A percentile compares a stretch with the other conserved stretches of the same genome.
phyloP scores from a whole-genome alignment of 140 eudicot genomes.

The Anethum foeniculum region DNA sequence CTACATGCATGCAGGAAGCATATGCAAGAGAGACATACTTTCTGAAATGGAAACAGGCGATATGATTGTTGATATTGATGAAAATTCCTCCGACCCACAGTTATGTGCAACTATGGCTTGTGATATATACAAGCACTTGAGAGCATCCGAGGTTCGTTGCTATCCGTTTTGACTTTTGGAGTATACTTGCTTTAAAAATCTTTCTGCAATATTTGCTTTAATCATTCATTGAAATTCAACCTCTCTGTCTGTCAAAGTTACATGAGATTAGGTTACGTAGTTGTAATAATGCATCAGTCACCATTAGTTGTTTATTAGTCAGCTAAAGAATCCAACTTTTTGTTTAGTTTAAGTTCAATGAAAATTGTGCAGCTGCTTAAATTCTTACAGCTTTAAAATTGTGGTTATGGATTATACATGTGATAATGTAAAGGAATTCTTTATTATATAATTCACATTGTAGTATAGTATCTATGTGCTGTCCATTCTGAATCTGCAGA shows the following conservation, averaged over 20 bases:
- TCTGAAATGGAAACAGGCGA: constrained; percentile 36
- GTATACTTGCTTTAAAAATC: background rate
- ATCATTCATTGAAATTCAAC: background rate
- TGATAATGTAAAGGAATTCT: background rate
- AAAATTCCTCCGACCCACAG: constrained; percentile 70
- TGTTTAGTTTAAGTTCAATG: background rate
- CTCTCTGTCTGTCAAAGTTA: background rate
- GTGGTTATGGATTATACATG: background rate
- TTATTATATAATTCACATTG: background rate
- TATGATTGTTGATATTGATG: constrained; percentile 61
- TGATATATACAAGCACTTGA: constrained; percentile 87
- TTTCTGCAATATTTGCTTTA: background rate
- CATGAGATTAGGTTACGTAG: background rate
- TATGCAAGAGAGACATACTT: constrained; percentile 75
- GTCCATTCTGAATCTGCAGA: background rate
- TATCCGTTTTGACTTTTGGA: background rate
- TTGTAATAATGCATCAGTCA: background rate
- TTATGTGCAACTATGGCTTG: constrained; percentile 87
- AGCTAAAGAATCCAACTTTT: background rate
- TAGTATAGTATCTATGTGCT: background rate
- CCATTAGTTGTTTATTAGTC: background rate
- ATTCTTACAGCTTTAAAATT: background rate
- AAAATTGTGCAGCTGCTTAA: background rate
- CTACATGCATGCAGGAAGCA: constrained; percentile 27
- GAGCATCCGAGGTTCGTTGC: constrained; percentile 63